Evolutionary conservation across 2,329 filamentous ascomycete species (phyloP).

Genomic region (Penicillium vulpinum): DNA sequence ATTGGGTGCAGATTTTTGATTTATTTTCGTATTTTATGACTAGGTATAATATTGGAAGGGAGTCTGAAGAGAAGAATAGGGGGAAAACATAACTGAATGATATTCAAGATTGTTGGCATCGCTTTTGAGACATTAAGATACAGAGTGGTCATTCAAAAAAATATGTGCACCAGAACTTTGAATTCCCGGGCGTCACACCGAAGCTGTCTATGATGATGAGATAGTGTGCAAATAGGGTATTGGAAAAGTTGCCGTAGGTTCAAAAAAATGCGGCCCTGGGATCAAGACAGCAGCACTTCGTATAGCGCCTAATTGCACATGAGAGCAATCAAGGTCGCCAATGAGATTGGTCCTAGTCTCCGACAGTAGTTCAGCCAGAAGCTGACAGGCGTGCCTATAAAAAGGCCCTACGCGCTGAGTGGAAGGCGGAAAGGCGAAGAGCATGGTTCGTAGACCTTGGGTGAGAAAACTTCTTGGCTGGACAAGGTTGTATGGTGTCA

Average conservation of each 20-base stretch:
- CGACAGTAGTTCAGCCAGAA: not conserved
- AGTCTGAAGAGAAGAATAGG: not conserved
- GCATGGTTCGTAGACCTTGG: not conserved
- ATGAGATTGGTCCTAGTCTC: not conserved
- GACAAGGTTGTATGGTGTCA: not conserved
- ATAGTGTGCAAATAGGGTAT: not conserved
- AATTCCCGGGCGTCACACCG: not conserved
- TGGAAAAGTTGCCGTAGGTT: not conserved
- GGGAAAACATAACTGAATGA: not conserved
- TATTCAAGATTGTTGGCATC: conserved; percentile 1
- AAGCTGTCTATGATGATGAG: not conserved
- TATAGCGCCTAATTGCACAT: not conserved
- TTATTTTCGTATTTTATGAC: too few relatives aligned
- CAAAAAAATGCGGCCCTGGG: not conserved
- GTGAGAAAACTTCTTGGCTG: not conserved
- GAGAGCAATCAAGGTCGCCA: not conserved
- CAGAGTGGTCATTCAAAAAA: conserved; percentile 2
- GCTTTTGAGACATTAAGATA: conserved; percentile 7
- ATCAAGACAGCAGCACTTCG: not conserved
- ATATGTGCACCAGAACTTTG: conserved; percentile 1
- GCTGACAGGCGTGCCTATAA: not conserved
- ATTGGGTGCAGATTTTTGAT: too few relatives aligned
- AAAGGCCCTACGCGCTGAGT: not conserved
- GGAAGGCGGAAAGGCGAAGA: not conserved
- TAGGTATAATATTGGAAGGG: not conserved